Percentiles rank a stretch among this genome's conserved stretches.
Conservation (phyloP, 2,329 filamentous ascomycete genomes). For the Fusarium sp. region DNA sequence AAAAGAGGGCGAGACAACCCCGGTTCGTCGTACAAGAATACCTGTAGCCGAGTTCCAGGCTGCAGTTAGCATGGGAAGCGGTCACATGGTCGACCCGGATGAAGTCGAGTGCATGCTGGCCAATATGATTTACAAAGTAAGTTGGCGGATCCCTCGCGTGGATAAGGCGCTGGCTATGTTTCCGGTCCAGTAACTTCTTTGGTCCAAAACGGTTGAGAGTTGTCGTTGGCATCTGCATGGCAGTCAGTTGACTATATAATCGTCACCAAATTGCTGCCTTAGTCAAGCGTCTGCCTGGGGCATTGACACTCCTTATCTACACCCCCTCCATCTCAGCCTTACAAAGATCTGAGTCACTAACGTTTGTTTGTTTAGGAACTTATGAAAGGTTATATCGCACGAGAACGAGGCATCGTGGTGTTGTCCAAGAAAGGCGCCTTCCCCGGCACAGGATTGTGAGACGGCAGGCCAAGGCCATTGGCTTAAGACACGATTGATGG, state of each 20-base stretch:
- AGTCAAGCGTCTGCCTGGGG: constrained; percentile 33
- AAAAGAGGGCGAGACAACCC: constrained; percentile 72
- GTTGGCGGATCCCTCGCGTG: constrained; percentile 28
- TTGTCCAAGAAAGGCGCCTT: constrained; percentile 94
- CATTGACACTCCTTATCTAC: constrained; percentile 31
- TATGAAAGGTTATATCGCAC: constrained; percentile 98
- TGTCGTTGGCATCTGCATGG: constrained; percentile 20
- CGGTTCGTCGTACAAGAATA: constrained; percentile 78
- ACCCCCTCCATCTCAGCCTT: constrained; percentile 35
- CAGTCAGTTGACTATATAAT: constrained; percentile 41
- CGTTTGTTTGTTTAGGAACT: constrained; percentile 68
- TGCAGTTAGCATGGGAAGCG: constrained; percentile 79
- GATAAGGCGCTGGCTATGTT: constrained; percentile 15
- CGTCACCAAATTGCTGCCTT: constrained; percentile 38
- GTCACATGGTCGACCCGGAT: constrained; percentile 78
- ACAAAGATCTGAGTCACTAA: constrained; percentile 49
- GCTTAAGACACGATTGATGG: constrained; percentile 4
- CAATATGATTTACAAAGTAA: constrained; percentile 98
- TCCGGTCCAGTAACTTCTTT: background rate
- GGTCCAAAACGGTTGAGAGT: background rate
- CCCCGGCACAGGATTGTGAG: constrained; percentile 80
- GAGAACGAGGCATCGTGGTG: constrained; percentile 89
- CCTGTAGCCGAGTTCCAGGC: constrained; percentile 85
- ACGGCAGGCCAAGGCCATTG: constrained; percentile 1
- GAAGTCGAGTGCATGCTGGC: constrained; percentile 96